phyloP scores from a whole-genome alignment of 2,329 filamentous ascomycete genomes.

The Botrytis cinerea region DNA sequence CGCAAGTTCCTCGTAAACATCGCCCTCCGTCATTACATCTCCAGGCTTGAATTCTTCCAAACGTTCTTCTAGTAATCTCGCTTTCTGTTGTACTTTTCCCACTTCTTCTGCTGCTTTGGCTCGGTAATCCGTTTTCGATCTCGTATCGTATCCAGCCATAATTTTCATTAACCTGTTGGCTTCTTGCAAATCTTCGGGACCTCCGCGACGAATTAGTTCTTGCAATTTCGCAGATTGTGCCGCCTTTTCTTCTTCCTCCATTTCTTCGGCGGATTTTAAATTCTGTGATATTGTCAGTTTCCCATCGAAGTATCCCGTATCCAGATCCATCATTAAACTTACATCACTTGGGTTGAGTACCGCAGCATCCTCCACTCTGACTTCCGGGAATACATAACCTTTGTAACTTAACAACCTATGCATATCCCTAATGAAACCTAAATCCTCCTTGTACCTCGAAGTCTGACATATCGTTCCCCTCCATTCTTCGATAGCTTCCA shows the following conservation, averaged over 20 bases:
- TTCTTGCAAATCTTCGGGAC: slow-evolving; percentile 91
- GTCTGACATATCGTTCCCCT: slow-evolving; percentile 97
- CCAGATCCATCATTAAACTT: slow-evolving; percentile 46
- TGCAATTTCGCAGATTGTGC: slow-evolving; percentile 98
- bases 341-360: slow-evolving; percentile 97
- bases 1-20: slow-evolving; percentile 80
- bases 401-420: slow-evolving; percentile 94
- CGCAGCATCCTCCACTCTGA: slow-evolving; percentile 89
- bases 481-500: slow-evolving; percentile 98
- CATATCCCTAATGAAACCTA: slow-evolving; percentile 97
- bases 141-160: slow-evolving; percentile 96
- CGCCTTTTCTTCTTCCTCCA: slow-evolving; percentile 94
- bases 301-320: slow-evolving; percentile 5
- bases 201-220: slow-evolving; percentile 88
- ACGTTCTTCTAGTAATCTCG: slow-evolving; percentile 87
- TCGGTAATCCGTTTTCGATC: slow-evolving; percentile 95
- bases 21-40: slow-evolving; percentile 70
- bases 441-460: slow-evolving; percentile 93
- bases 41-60: slow-evolving; percentile 80
- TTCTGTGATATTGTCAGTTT: slow-evolving; percentile 59
- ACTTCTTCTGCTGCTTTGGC: slow-evolving; percentile 97
- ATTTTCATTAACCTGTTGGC: slow-evolving; percentile 98
- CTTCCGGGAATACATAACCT: slow-evolving; percentile 92
- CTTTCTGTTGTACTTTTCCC: slow-evolving; percentile 92
- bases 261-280: slow-evolving; percentile 93